Percentiles rank a stretch among this genome's conserved stretches.
Evolutionary conservation across 495 filamentous ascomycete genomes (phyloP).

Genomic region (Aspergillus sclerotioniger): DNA sequence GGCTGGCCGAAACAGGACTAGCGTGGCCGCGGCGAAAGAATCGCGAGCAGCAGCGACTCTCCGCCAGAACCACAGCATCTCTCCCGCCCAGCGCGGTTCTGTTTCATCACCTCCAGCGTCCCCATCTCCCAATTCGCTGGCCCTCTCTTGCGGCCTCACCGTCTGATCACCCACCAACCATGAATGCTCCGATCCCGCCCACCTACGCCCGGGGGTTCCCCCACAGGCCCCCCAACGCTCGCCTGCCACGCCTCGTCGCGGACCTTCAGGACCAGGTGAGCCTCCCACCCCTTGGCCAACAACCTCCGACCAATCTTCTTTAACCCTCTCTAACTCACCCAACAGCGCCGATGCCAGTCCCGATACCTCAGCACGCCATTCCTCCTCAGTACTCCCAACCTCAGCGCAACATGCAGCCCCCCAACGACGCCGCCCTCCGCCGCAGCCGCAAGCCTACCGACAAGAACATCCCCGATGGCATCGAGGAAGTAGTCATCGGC

Average conservation of each 20-base stretch:
- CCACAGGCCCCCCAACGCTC: slow-evolving; percentile 43
- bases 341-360: slow-evolving; percentile 37
- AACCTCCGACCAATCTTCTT: slow-evolving; percentile 2
- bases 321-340: slow-evolving; percentile 10
- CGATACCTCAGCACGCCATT: slow-evolving; percentile 41
- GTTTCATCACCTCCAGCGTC: neutral
- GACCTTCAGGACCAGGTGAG: slow-evolving; percentile 38
- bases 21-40: slow-evolving; percentile 40
- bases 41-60: slow-evolving; percentile 29
- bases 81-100: slow-evolving; percentile 1
- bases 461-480: slow-evolving; percentile 85
- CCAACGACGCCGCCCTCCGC: slow-evolving; percentile 60
- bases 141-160: slow-evolving; percentile 11
- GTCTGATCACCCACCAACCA: slow-evolving; percentile 21
- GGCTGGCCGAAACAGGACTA: slow-evolving; percentile 36
- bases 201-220: slow-evolving; percentile 45
- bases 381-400: slow-evolving; percentile 42
- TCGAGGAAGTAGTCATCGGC: slow-evolving; percentile 76
- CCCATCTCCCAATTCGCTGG: neutral
- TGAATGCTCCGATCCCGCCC: slow-evolving; percentile 46
- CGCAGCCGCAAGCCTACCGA: slow-evolving; percentile 87
- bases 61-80: slow-evolving; percentile 12
- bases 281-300: slow-evolving; percentile 19
- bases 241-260: slow-evolving; percentile 48
- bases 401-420: slow-evolving; percentile 40